These are phyloP conservation scores for Phytophthora cryptogea DNA, from an alignment of 352 stramenopile species.

Conservation along the genomic window DNA sequence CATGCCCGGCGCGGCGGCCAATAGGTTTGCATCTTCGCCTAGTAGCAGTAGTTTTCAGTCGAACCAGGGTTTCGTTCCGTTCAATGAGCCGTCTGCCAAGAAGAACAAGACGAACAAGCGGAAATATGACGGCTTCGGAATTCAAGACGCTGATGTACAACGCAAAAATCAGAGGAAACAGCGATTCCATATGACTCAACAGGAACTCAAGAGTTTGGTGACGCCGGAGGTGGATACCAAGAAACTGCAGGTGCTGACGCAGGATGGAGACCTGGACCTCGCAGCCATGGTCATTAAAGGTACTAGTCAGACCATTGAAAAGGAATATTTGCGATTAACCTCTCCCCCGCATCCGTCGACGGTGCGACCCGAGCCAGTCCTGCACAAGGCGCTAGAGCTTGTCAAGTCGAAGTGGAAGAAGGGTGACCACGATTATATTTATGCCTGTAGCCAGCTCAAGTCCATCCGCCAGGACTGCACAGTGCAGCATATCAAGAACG, in stretches of 20 bases:
- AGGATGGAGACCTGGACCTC: conserved; percentile 81
- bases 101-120: conserved; percentile 73
- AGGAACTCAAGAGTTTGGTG: conserved; percentile 63
- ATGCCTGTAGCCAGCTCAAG: conserved; percentile 98
- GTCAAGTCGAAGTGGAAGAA: conserved; percentile 90
- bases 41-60: conserved; percentile 33
- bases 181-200: conserved; percentile 77
- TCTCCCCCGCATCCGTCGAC: conserved; percentile 94
- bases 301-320: conserved; percentile 95
- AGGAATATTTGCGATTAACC: conserved; percentile 98
- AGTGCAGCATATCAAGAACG: conserved; percentile 96
- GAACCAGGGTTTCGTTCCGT: conserved; percentile 48
- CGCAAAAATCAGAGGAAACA: conserved; percentile 80
- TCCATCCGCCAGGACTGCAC: conserved; percentile 99
- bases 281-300: conserved; percentile 93
- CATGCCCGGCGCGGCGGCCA: conserved; percentile 11
- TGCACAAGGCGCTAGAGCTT: conserved; percentile 89
- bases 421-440: conserved; percentile 91
- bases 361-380: conserved; percentile 93
- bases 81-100: conserved; percentile 51
- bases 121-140: conserved; percentile 53
- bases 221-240: conserved; percentile 71
- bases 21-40: conserved; percentile 28
- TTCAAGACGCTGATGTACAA: conserved; percentile 50
- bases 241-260: conserved; percentile 75